Evolutionary conservation across 768 basidiomycete genomes (phyloP), one percentile per base, ranked within the genome.

Genomic region (Kwoniella botswanensis): DNA sequence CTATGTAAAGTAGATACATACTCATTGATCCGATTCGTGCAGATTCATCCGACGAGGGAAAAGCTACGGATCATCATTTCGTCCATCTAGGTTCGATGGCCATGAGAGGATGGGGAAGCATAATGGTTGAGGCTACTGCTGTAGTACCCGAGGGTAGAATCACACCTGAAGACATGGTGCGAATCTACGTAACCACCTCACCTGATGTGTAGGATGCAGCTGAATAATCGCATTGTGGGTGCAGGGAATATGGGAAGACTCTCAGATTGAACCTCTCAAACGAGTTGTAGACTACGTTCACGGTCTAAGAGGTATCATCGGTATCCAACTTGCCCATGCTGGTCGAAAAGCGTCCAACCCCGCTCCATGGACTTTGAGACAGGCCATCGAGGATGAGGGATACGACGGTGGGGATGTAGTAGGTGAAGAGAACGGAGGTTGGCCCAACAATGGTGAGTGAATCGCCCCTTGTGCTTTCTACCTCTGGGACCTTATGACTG

Each of bases 21-120:
- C 10, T 12, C 42, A n/a, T 43, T 21, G 35, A 42, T 61, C 46
- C 46, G 12, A 15, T 44, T 44, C 44, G 35, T 35, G n/a, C 54
- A 83, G 82, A 93, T 84, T 90, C 89, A 68, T 86, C 89, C 10
- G 87, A 91, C 56, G 84, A 89, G 63, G 92, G 92, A 0, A 89
- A 91, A 75, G 88, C 89, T 3, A 92, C 92, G 1, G 90, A 93
- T 72, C 93, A 90, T 89, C 93, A 94, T 80, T 82, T 93, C 4
- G 91, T 92, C 18, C 91, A 93, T 78, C 86, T 92, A 43, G 91
- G 91, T 1, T 88, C 88, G 71, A 75, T 89, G 74, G 91, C 91
- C 11, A 87, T 89, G 11, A 87, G 92, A 54, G 92, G 93, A 11
- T 88, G 88, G 2, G 91, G 89, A 0, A 87, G 87, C 7, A 88